Percentiles rank a stretch among this genome's conserved stretches.
phyloP scores from a whole-genome alignment of 345 rosid species.

The Bruguiera gymnorhiza region DNA sequence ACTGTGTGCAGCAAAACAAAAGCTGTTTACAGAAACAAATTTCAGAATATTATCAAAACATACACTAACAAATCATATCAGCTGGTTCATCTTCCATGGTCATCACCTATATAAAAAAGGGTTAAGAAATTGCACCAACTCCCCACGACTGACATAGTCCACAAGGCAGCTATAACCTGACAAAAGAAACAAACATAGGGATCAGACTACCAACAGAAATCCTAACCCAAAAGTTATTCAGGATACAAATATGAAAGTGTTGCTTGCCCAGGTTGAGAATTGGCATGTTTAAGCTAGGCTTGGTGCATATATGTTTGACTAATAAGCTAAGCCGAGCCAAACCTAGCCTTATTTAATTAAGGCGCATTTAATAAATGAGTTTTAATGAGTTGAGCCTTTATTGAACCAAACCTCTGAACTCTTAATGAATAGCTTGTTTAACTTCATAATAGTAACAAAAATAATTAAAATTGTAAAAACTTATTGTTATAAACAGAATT shows the following conservation, averaged over 20 bases:
- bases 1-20: conserved; percentile 63
- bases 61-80: not conserved
- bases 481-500: too few relatives aligned
- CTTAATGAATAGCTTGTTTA: too few relatives aligned
- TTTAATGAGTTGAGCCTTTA: too few relatives aligned
- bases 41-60: not conserved
- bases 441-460: too few relatives aligned
- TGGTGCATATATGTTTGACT: too few relatives aligned
- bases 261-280: too few relatives aligned
- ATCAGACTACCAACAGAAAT: not conserved
- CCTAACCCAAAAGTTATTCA: not conserved
- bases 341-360: too few relatives aligned
- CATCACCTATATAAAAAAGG: conserved; percentile 71
- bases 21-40: conserved; percentile 34
- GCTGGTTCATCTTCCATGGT: not conserved
- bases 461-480: too few relatives aligned
- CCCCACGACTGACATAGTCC: conserved; percentile 70
- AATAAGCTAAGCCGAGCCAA: too few relatives aligned
- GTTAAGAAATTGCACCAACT: conserved; percentile 80
- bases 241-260: not conserved
- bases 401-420: too few relatives aligned
- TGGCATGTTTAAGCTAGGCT: too few relatives aligned
- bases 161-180: conserved; percentile 66
- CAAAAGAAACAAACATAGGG: not conserved
- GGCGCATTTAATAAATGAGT: too few relatives aligned